Conservation (phyloP, 2,329 filamentous ascomycete genomes). For the Shiraia bambusicola region DNA sequence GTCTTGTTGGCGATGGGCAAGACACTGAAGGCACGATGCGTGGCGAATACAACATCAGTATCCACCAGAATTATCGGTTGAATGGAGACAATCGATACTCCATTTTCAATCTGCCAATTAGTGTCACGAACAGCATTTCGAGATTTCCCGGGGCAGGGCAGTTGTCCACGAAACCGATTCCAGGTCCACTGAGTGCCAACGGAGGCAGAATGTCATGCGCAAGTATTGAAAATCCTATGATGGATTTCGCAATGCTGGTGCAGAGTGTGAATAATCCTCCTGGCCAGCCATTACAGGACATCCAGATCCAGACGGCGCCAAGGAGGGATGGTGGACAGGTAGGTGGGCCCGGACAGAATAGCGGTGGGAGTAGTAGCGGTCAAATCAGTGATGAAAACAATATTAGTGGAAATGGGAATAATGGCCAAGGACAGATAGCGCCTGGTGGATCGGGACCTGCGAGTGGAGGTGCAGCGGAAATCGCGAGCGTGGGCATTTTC, state of each 20-base stretch:
- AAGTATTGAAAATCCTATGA: slow-evolving; percentile 31
- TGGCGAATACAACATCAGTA: slow-evolving; percentile 70
- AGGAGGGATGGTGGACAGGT: slow-evolving; percentile 32
- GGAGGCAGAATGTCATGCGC: slow-evolving; percentile 37
- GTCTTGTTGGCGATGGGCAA: slow-evolving; percentile 63
- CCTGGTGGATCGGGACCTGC: neutral
- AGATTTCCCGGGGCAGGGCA: slow-evolving; percentile 37
- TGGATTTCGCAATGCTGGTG: slow-evolving; percentile 25
- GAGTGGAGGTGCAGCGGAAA: slow-evolving; percentile 2
- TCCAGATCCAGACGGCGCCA: slow-evolving; percentile 26
- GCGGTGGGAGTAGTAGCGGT: slow-evolving; percentile 8
- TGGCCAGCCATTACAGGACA: slow-evolving; percentile 33
- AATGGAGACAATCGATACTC: slow-evolving; percentile 67
- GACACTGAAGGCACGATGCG: slow-evolving; percentile 51
- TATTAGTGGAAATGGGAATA: neutral
- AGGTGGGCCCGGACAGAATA: slow-evolving; percentile 23
- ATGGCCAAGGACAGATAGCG: slow-evolving; percentile 1
- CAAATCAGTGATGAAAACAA: slow-evolving; percentile 2
- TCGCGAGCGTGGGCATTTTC: slow-evolving; percentile 2
- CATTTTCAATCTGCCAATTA: slow-evolving; percentile 69
- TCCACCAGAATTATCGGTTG: slow-evolving; percentile 68
- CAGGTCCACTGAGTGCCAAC: slow-evolving; percentile 37
- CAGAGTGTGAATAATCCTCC: slow-evolving; percentile 38
- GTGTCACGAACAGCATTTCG: slow-evolving; percentile 65
- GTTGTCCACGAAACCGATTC: slow-evolving; percentile 34